Percentiles rank a stretch among this genome's conserved stretches.
Conservation (phyloP, 2,329 filamentous ascomycete species). For the Thelonectria rubi region DNA sequence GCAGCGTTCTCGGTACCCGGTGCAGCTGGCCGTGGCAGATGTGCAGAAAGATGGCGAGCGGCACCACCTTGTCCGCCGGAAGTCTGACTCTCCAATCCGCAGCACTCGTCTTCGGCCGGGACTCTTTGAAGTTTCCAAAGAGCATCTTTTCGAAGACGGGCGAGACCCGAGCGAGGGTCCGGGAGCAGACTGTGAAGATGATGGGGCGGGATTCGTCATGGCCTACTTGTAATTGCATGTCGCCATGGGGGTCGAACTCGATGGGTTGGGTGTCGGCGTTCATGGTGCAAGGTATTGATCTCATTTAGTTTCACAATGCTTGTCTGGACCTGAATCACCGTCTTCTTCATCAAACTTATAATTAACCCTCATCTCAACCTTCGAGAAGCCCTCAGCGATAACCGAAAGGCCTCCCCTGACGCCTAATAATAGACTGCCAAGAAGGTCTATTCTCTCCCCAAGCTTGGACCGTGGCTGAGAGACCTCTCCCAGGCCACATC, state of each 20-base stretch:
- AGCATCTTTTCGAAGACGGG: constrained; percentile 44
- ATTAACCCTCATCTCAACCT: constrained; percentile 1
- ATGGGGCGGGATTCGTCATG: neutral
- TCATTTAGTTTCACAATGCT: neutral
- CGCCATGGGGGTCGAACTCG: constrained; percentile 27
- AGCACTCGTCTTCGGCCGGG: constrained; percentile 12
- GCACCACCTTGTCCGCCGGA: constrained; percentile 44
- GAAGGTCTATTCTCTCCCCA: neutral
- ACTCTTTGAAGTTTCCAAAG: constrained; percentile 41
- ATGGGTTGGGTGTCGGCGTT: constrained; percentile 4
- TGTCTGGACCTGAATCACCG: constrained; percentile 1
- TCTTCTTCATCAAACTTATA: constrained; percentile 4
- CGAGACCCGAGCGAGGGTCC: constrained; percentile 40
- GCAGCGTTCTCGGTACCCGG: constrained; percentile 35
- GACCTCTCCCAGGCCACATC: neutral
- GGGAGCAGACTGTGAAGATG: constrained; percentile 41
- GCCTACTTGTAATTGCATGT: constrained; percentile 25
- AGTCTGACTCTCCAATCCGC: constrained; percentile 42
- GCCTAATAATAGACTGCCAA: constrained; percentile 21
- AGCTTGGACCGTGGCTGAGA: constrained; percentile 3
- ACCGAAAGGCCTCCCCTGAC: neutral
- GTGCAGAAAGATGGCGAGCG: constrained; percentile 42
- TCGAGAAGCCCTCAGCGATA: constrained; percentile 6
- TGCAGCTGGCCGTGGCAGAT: constrained; percentile 45
- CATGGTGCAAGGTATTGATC: constrained; percentile 17